Base-by-base conservation (phyloP, 2,329 filamentous ascomycete species). In the Cephalotrichum gorgonifer region DNA sequence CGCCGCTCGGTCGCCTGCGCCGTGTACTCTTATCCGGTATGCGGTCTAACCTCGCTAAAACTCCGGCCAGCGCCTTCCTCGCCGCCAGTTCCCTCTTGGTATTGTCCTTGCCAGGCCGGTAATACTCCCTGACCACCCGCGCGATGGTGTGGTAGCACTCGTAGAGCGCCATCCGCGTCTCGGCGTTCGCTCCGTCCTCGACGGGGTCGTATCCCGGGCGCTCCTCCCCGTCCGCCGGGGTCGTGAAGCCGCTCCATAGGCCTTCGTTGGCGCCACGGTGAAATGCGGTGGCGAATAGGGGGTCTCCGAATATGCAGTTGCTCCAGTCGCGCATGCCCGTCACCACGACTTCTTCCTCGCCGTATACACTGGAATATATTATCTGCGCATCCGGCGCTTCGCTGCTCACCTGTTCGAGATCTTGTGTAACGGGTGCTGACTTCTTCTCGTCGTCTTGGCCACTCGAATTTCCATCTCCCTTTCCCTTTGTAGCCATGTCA, bases 281-380 rank as follows among this genome's bases (percentile, higher is more conserved):
- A 54, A 81, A 77, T 6, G 67, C 66, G 3, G 64, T 66, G 2
- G 73, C 68, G 45, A 83, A 64, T 2, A 82, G 58, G 0, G 78
- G 77, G 52, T 83, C 79, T 11, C 78, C 79, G 53, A 83, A 82
- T 11, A 81, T 54, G 41, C 74, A 73, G 51, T 72, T 74, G 51
- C 74, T 74, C 78, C 78, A 83, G 61, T 78, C 75, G 28, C 68
- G 67, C n/a, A 82, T 58, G 0, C 77, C 77, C 0, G 68, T 73
- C 14, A 80, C 58, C 22, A 57, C 57, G 14, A 72, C 60, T 1
- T 22, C 35, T 11, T 22, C n/a, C 17, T 20, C 35, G 35, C 9
- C 9, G n/a, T 39, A 22, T 6, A 20, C 22, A 39, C 35, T 20
- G 35, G 35, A 20, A 20, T 39, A 39, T 39, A 39, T 22, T 4